phyloP scores from a whole-genome alignment of 495 filamentous ascomycete genomes.

The Xylaria nigripes region DNA sequence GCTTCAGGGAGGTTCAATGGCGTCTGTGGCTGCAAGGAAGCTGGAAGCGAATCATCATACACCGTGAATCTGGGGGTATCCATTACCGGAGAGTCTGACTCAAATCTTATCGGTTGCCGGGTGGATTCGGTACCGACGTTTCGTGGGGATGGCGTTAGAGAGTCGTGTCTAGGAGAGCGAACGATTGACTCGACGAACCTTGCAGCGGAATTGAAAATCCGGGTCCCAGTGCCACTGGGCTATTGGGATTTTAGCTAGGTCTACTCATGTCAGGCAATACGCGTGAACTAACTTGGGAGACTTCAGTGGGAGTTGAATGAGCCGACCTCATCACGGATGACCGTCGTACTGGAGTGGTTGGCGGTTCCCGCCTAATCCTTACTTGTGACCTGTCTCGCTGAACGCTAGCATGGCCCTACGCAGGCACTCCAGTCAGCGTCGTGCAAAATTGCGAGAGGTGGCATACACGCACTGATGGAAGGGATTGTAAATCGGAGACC shows the following conservation, averaged over 20 bases:
- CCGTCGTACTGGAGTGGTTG: constrained; percentile 20
- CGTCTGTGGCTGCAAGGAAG: constrained; percentile 47
- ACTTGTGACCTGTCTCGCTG: constrained; percentile 1
- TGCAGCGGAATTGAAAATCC: constrained; percentile 23
- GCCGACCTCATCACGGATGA: constrained; percentile 11
- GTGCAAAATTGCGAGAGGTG: neutral
- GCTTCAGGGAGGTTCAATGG: constrained; percentile 46
- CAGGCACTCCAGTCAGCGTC: constrained; percentile 18
- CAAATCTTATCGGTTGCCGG: constrained; percentile 3
- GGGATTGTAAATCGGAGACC: constrained; percentile 45
- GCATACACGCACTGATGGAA: constrained; percentile 30
- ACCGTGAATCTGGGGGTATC: constrained; percentile 26
- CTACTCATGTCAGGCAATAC: neutral
- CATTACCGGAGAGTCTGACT: neutral
- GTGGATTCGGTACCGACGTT: constrained; percentile 1
- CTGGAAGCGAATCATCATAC: constrained; percentile 45
- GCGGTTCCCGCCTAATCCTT: constrained; percentile 10
- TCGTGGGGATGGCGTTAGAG: constrained; percentile 17
- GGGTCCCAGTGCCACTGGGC: constrained; percentile 12
- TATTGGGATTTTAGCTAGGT: constrained; percentile 3
- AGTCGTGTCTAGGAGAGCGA: constrained; percentile 14
- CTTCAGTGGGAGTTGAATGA: constrained; percentile 10
- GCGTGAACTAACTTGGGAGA: constrained; percentile 13
- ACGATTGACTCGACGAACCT: constrained; percentile 21
- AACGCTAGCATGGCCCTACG: constrained; percentile 7